Percentiles rank a stretch among this genome's conserved stretches.
phyloP scores from a whole-genome alignment of 2,329 filamentous ascomycete species.

The Diatrype stigma region DNA sequence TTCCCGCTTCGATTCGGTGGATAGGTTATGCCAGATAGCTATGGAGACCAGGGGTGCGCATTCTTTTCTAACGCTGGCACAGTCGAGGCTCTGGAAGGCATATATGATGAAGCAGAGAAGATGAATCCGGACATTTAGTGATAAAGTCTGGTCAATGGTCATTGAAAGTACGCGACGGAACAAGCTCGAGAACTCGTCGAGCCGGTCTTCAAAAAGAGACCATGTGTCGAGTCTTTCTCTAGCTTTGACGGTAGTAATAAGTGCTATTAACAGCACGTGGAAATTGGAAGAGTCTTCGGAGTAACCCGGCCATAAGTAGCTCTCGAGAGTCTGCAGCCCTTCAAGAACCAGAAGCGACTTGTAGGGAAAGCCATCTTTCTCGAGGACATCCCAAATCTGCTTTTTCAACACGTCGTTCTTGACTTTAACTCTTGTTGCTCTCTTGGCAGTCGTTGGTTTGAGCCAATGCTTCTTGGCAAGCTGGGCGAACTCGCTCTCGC shows the following conservation, averaged over 20 bases:
- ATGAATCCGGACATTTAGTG: slow-evolving; percentile 66
- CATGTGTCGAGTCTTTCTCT: slow-evolving; percentile 84
- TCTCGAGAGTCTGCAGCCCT: slow-evolving; percentile 85
- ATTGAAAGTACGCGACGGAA: slow-evolving; percentile 89
- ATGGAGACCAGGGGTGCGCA: slow-evolving; percentile 94
- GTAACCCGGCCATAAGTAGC: slow-evolving; percentile 94
- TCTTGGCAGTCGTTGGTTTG: slow-evolving; percentile 48
- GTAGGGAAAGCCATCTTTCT: slow-evolving; percentile 73
- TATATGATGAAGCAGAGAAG: slow-evolving; percentile 87
- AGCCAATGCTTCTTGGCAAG: slow-evolving; percentile 86
- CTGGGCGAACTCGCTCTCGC: slow-evolving; percentile 67
- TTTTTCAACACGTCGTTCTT: slow-evolving; percentile 83
- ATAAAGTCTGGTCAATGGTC: slow-evolving; percentile 67
- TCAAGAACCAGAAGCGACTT: slow-evolving; percentile 79
- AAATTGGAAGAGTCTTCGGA: slow-evolving; percentile 84
- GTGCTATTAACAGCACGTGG: slow-evolving; percentile 80
- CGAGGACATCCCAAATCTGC: slow-evolving; percentile 83
- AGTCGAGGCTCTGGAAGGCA: slow-evolving; percentile 92
- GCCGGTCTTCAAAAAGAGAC: slow-evolving; percentile 72
- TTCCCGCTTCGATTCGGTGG: slow-evolving; percentile 71
- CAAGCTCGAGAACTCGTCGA: slow-evolving; percentile 79
- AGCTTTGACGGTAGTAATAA: slow-evolving; percentile 84
- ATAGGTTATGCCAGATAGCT: slow-evolving; percentile 90
- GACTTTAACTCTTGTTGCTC: slow-evolving; percentile 62
- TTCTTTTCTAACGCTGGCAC: slow-evolving; percentile 84